Percentiles rank a stretch among this genome's conserved stretches.
These are phyloP conservation scores for Pisolithus marmoratus DNA, from an alignment of 768 basidiomycete genomes.

Conservation along the genomic window DNA sequence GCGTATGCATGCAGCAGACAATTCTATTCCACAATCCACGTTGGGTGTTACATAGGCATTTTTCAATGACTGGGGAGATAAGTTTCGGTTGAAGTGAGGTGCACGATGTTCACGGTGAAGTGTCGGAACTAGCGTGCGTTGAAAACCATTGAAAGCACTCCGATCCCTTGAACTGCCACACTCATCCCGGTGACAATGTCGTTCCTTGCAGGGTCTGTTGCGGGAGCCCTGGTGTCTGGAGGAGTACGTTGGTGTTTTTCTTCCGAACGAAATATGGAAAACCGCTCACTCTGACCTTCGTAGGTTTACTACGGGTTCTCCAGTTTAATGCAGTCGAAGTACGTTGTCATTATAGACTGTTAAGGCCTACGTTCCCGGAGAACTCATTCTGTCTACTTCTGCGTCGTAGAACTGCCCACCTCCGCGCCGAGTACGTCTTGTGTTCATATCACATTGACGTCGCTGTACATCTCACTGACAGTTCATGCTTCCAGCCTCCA, in stretches of 20 bases:
- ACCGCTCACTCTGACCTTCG: neutral
- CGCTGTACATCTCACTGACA: neutral
- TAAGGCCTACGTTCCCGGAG: constrained; percentile 1
- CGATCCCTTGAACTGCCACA: neutral
- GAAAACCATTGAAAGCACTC: neutral
- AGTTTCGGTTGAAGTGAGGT: too few relatives aligned
- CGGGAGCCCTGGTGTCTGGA: constrained; percentile 62
- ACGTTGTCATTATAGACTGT: constrained; percentile 10
- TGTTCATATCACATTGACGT: neutral
- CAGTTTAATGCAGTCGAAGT: constrained; percentile 56
- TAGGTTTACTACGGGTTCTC: constrained; percentile 73
- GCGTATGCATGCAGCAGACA: too few relatives aligned
- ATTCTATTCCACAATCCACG: too few relatives aligned
- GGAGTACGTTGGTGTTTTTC: constrained; percentile 37
- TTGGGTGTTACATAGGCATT: too few relatives aligned
- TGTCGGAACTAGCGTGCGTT: too few relatives aligned
- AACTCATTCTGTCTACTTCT: neutral
- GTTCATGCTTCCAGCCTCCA: constrained; percentile 37
- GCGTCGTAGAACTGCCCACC: constrained; percentile 45
- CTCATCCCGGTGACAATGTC: constrained; percentile 38
- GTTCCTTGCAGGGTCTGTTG: constrained; percentile 58
- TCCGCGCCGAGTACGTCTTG: constrained; percentile 46
- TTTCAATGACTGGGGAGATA: too few relatives aligned
- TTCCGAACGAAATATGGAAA: neutral
- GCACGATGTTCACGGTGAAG: too few relatives aligned